Base-by-base conservation (phyloP, 768 basidiomycete species). In the Hericium coralloides region DNA sequence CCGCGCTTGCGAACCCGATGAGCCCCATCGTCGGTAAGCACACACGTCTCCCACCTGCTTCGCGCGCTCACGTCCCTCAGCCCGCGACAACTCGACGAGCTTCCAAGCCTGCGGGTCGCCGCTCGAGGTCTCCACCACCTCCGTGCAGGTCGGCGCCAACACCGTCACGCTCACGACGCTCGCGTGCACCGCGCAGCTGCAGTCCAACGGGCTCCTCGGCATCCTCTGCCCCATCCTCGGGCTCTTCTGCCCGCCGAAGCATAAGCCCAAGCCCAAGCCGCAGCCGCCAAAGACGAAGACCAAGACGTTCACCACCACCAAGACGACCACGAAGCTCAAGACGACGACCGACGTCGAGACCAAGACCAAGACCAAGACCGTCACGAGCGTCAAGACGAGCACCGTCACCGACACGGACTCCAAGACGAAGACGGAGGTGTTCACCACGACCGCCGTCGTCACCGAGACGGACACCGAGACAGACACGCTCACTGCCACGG, bases 171-270 rank as follows among this genome's bases (percentile, higher is more conserved):
- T 50, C 49, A 25, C 23, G 23, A 50, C 49, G 1, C 31, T 50
- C 49, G 49, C 25, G 23, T 50, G 49, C 14, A 25, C 49, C 22
- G 20, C 49, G 49, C 49, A 26, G 49, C 23, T 36, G 23, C 49
- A 25, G 23, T 25, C 49, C 49, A 25, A 20, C 22, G 49, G 49
- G 49, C 49, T 50, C 14, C 15, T 15, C 2, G 55, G 55, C 14
- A 18, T 58, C 26, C 52, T 58, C 17, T 57, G 59, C n/a, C 25
- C 52, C 47, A 58, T 63, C 37, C 56, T 43, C 36, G 55, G 57
- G 18, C 48, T 63, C 18, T 55, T 63, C 22, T 52, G 48, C 41
- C 59, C 60, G 53, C 43, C 43, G 43, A 15, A 45, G 15, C 38
- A 59, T 22, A 38, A 45, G 36, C 52, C 37, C 20, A 52, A 38